A percentile compares a stretch with the other conserved stretches of the same genome.
phyloP scores from a whole-genome alignment of 2,329 filamentous ascomycete species.

The Microdochium trichocladiopsis region DNA sequence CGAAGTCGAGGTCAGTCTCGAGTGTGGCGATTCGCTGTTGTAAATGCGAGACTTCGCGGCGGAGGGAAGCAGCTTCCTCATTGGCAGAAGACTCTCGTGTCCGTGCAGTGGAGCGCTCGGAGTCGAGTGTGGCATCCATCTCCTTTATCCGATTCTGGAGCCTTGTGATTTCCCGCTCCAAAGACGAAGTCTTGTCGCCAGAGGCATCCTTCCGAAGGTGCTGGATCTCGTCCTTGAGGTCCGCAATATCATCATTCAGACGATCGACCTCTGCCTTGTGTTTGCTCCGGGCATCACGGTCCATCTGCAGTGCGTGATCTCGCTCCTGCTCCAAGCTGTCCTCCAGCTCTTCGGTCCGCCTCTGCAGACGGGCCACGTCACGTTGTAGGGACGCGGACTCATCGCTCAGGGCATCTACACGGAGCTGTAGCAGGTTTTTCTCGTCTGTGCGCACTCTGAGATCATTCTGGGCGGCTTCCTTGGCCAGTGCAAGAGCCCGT shows the following conservation, averaged over 20 bases:
- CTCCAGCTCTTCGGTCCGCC: conserved; percentile 38
- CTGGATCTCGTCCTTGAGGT: conserved; percentile 35
- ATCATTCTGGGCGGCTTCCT: conserved; percentile 52
- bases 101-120: conserved; percentile 1
- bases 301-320: conserved; percentile 50
- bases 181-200: conserved; percentile 12
- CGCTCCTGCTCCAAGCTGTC: conserved; percentile 44
- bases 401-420: conserved; percentile 58
- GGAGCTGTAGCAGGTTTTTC: conserved; percentile 61
- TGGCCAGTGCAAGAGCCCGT: conserved; percentile 36
- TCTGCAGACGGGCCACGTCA: conserved; percentile 48
- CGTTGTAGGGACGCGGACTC: conserved; percentile 62
- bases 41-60: neutral
- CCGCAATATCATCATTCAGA: conserved; percentile 37
- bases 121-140: conserved; percentile 14
- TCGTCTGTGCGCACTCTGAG: conserved; percentile 53
- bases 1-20: neutral
- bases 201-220: conserved; percentile 12
- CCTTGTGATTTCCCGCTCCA: conserved; percentile 13
- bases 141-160: conserved; percentile 12
- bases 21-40: neutral
- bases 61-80: neutral
- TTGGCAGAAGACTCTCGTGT: neutral
- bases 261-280: conserved; percentile 47
- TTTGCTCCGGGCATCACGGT: conserved; percentile 49